Conservation (phyloP, 2,329 filamentous ascomycete species). For the Neofusicoccum kwambonambiense region DNA sequence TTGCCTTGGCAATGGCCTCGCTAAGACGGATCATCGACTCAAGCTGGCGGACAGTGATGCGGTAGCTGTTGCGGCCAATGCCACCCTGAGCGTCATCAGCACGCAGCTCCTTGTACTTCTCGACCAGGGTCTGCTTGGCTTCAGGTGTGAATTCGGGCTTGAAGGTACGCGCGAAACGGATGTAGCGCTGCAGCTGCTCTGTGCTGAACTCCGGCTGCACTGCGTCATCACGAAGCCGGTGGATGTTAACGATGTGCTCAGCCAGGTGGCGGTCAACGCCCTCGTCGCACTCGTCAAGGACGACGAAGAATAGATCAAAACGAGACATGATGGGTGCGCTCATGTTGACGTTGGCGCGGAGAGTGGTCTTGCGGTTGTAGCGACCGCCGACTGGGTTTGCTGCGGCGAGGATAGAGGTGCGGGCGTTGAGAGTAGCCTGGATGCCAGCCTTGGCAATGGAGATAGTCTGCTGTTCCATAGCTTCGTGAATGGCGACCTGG, state of each 20-base stretch:
- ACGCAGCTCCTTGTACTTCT: conserved; percentile 92
- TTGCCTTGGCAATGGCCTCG: conserved; percentile 97
- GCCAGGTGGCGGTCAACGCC: conserved; percentile 85
- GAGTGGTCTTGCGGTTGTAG: conserved; percentile 94
- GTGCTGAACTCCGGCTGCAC: conserved; percentile 93
- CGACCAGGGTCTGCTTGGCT: conserved; percentile 79
- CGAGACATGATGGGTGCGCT: conserved; percentile 98
- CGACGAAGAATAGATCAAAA: conserved; percentile 98
- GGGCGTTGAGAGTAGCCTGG: conserved; percentile 92
- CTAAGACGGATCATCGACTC: conserved; percentile 94
- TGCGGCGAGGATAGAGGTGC: conserved; percentile 91
- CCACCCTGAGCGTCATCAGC: conserved; percentile 93
- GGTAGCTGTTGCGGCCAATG: conserved; percentile 90
- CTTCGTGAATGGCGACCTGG: conserved; percentile 98
- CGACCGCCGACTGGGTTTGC: conserved; percentile 94
- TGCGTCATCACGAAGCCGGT: conserved; percentile 88
- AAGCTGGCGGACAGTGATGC: conserved; percentile 93
- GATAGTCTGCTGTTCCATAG: conserved; percentile 99
- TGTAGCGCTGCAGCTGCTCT: conserved; percentile 94
- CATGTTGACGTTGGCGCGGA: conserved; percentile 97
- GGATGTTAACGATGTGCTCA: conserved; percentile 90
- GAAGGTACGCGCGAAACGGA: conserved; percentile 93
- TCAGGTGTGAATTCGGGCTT: conserved; percentile 87
- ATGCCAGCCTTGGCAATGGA: conserved; percentile 98
- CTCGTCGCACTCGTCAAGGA: conserved; percentile 96